Evolutionary conservation across 2,329 filamentous ascomycete genomes (phyloP), one percentile per base, ranked within the genome.

Genomic region (Aspergillus puulaauensis): DNA sequence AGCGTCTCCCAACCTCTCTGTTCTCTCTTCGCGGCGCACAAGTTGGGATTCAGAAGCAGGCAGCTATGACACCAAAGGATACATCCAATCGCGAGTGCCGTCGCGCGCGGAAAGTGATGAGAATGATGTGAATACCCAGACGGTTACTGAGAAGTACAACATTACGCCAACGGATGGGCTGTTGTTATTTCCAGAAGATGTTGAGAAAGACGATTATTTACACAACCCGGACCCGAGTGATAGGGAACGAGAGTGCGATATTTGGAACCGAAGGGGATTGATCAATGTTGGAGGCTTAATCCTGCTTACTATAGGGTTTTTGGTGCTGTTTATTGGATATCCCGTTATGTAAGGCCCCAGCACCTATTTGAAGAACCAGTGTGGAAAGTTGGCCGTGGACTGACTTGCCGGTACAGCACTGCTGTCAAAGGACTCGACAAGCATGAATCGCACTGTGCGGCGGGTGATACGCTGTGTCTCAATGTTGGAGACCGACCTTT

Each of bases 101-200:
- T 88, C 85, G 50, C 76, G 83, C 60, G 78, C 82, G 19, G 84
- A 80, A n/a, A 88, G 85, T 66, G 85, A 89, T 46, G 85, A 88
- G 24, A 83, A 87, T 19, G 79, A 81, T 66, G 75, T 89, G 53
- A 90, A 89, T 66, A 90, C 87, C 0, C 87, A 90, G 74, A 90
- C 87, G 1, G 87, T 90, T 3, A 85, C 86, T 15, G 86, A 89
- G 67, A 90, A 90, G 72, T 90, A 87, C 72, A 89, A 89, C 68
- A 90, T 90, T 53, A 79, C 84, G 69, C 87, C 88, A 1, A 87
- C 85, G 3, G 83, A 86, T 14, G 86, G 86, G 6, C 73, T 90
- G 52, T 70, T 90, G 41, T 74, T 90, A 19, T 90, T 87, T 64
- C 88, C 87, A 0, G 86, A 90, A 69, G 87, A 90, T 67, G 84